Percentiles rank a stretch among this genome's conserved stretches.
phyloP scores from a whole-genome alignment of 202 grass and related monocot genomes.

The Panicum virgatum region DNA sequence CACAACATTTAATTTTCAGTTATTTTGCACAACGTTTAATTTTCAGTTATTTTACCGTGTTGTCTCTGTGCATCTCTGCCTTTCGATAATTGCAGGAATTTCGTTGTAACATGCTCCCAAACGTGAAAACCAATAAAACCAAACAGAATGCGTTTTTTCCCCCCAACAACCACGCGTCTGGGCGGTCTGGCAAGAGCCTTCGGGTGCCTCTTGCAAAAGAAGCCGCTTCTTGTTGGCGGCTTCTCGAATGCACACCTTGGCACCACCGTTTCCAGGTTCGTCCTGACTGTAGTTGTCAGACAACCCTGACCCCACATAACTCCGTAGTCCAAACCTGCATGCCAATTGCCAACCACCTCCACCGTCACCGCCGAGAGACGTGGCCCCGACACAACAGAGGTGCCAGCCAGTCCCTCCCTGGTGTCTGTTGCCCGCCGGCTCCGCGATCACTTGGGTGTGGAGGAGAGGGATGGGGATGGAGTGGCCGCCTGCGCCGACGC shows the following conservation, averaged over 20 bases:
- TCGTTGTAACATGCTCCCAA: too few relatives aligned
- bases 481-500: conserved; percentile 9
- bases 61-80: too few relatives aligned
- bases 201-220: neutral
- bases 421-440: neutral
- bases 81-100: too few relatives aligned
- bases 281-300: too few relatives aligned
- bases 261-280: neutral
- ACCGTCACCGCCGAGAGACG: neutral
- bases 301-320: neutral
- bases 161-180: neutral
- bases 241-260: neutral
- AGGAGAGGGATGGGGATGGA: conserved; percentile 32
- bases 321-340: neutral
- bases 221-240: neutral
- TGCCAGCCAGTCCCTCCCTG: neutral
- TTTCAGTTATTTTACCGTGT: too few relatives aligned
- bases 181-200: too few relatives aligned
- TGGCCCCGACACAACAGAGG: conserved; percentile 6
- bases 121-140: neutral
- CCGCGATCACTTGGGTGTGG: neutral
- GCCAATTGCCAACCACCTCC: neutral
- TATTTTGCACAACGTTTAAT: too few relatives aligned
- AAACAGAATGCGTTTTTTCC: neutral
- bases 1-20: too few relatives aligned